phyloP scores from a whole-genome alignment of 2,329 filamentous ascomycete species.

The Pseudogymnoascus sp. region DNA sequence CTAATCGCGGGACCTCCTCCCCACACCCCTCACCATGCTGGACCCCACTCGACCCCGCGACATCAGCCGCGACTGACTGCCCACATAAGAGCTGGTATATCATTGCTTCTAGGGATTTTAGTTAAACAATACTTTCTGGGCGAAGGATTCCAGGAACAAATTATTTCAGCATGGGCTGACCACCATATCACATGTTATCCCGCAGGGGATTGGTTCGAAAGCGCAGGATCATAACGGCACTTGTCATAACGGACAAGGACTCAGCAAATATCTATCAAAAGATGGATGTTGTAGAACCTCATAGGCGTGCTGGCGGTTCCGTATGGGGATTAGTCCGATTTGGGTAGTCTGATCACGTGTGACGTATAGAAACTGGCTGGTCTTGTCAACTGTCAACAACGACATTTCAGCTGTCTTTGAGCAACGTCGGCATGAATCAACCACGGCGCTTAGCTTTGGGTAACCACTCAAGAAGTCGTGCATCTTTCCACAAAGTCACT shows the following conservation, averaged over 20 bases:
- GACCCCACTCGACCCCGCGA: background rate
- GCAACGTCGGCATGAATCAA: background rate
- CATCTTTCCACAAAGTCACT: conserved; percentile 3
- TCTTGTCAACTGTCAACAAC: background rate
- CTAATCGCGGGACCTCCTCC: background rate
- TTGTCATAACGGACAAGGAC: background rate
- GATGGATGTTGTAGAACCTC: background rate
- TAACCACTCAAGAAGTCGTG: background rate
- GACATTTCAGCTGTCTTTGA: background rate
- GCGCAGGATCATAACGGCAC: background rate
- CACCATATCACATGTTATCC: background rate
- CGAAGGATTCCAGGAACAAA: background rate
- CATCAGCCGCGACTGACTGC: background rate
- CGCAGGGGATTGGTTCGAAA: background rate
- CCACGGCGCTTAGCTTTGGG: background rate
- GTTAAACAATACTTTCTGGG: background rate
- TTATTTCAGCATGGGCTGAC: background rate
- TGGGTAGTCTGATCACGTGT: background rate
- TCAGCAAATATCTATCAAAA: background rate
- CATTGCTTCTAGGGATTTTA: background rate
- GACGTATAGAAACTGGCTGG: background rate
- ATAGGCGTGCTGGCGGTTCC: background rate
- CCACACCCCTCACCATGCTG: background rate
- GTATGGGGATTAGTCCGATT: background rate
- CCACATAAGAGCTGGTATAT: background rate